Evolutionary conservation across 192 early-diverging fungal species (phyloP), one percentile per base, ranked within the genome.

Genomic region (Backusella tuberculispora): DNA sequence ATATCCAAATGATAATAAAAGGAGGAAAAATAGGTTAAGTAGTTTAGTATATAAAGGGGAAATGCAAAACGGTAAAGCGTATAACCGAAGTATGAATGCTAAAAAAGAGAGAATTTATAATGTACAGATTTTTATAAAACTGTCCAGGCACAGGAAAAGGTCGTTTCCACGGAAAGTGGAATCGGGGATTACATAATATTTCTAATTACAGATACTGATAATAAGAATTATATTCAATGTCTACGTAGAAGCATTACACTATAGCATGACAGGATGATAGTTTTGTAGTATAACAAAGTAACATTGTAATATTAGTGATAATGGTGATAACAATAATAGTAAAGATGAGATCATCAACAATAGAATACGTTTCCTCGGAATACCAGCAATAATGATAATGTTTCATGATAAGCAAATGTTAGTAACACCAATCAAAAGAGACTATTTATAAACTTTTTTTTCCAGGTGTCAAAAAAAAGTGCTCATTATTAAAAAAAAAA

Each of bases 341-440:
- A 34, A 34, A 34, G 29, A 34, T 34, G 29, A 2, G 0, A 34
- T 2, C 29, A 34, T 34, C 29, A 34, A 34, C 29, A 34, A 34
- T 34, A 34, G 29, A 34, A 34, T 34, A 34, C 29, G 29, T 26
- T 13, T 60, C 53, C 12, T 12, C 21, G 53, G 53, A 12, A 60
- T 9, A 12, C 10, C 1, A 43, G 53, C 24, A 34, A 34, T 0
- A 34, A 34, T 60, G 53, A 26, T 60, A 13, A 60, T 60, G 53
- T 60, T 60, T 60, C 53, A 60, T 26, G 53, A 60, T 24, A 60
- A 60, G 53, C 21, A 26, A 24, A 5, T 43, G 42, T 26, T 53
- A 3, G n/a, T 26, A 60, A 60, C 53, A 60, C 53, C 53, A 60
- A 60, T 60, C 53, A 60, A 60, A 60, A 60, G 21, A 7, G 13